Conservation (phyloP, 805 yeast species). For the Starmerella bombi region DNA sequence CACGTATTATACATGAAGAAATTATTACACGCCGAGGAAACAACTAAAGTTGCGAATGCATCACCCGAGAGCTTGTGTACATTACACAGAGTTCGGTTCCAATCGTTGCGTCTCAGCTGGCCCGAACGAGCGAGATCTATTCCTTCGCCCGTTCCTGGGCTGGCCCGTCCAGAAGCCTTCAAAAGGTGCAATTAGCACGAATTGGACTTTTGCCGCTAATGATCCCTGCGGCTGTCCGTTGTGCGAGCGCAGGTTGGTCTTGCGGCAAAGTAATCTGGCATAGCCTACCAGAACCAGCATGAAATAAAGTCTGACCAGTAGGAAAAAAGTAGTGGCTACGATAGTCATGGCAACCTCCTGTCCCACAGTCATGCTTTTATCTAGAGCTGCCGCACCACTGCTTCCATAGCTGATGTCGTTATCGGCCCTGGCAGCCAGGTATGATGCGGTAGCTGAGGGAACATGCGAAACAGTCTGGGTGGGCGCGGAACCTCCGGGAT, state of each 20-base stretch:
- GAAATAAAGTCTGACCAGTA: slow-evolving; percentile 40
- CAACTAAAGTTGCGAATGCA: neutral
- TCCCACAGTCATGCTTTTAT: slow-evolving; percentile 23
- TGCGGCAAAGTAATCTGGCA: slow-evolving; percentile 40
- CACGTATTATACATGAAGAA: no score
- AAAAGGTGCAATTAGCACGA: slow-evolving; percentile 21
- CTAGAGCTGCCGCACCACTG: slow-evolving; percentile 4
- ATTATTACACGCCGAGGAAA: neutral
- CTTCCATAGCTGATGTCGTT: neutral
- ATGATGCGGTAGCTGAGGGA: neutral
- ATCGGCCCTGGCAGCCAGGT: neutral
- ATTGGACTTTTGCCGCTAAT: slow-evolving; percentile 24
- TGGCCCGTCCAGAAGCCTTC: slow-evolving; percentile 29
- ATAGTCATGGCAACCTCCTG: slow-evolving; percentile 34
- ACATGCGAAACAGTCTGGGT: neutral
- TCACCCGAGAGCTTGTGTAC: neutral
- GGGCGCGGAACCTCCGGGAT: slow-evolving; percentile 3
- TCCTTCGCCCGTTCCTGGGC: slow-evolving; percentile 4
- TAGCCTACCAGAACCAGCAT: slow-evolving; percentile 42
- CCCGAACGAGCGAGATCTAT: slow-evolving; percentile 17
- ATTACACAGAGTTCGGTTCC: neutral
- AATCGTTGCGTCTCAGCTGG: slow-evolving; percentile 17
- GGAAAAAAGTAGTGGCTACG: slow-evolving; percentile 35
- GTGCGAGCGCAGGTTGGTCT: slow-evolving; percentile 27
- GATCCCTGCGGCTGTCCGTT: slow-evolving; percentile 28